A percentile compares a stretch with the other conserved stretches of the same genome.
These are phyloP conservation scores for Anastatica hierochuntica DNA, from an alignment of 345 rosid species.

Conservation along the genomic window DNA sequence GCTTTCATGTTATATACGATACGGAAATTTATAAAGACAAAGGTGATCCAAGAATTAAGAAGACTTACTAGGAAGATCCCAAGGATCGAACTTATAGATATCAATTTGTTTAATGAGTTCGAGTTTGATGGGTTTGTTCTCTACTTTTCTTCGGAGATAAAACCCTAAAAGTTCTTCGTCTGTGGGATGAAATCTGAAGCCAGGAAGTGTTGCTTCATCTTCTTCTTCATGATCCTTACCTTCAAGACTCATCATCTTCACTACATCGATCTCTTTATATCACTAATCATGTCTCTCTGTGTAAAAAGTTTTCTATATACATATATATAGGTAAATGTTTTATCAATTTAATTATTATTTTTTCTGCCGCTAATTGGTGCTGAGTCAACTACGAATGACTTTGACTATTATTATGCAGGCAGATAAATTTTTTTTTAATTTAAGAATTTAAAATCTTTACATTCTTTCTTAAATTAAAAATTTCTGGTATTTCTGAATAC, in stretches of 20 bases:
- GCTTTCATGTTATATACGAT: no score
- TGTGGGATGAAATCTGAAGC: slow-evolving; percentile 48
- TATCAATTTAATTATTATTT: no score
- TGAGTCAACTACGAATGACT: no score
- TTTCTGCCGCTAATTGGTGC: no score
- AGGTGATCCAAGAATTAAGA: neutral
- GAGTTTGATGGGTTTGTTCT: slow-evolving; percentile 31
- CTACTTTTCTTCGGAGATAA: slow-evolving; percentile 44
- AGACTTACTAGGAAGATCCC: slow-evolving; percentile 48
- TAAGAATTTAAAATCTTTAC: no score
- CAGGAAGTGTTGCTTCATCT: slow-evolving; percentile 32
- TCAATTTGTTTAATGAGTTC: slow-evolving; percentile 39
- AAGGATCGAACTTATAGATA: slow-evolving; percentile 44
- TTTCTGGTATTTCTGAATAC: no score
- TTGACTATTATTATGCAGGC: no score
- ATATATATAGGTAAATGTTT: no score
- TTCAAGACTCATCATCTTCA: slow-evolving; percentile 5
- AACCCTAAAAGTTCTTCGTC: slow-evolving; percentile 46
- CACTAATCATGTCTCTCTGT: neutral
- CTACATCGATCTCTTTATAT: slow-evolving; percentile 6
- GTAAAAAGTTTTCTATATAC: no score
- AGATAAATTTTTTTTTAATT: no score
- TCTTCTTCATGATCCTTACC: slow-evolving; percentile 12
- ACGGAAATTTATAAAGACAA: neutral
- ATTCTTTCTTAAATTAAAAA: no score